Evolutionary conservation across 2,329 filamentous ascomycete genomes (phyloP).

Genomic region (Penicillium sp.): DNA sequence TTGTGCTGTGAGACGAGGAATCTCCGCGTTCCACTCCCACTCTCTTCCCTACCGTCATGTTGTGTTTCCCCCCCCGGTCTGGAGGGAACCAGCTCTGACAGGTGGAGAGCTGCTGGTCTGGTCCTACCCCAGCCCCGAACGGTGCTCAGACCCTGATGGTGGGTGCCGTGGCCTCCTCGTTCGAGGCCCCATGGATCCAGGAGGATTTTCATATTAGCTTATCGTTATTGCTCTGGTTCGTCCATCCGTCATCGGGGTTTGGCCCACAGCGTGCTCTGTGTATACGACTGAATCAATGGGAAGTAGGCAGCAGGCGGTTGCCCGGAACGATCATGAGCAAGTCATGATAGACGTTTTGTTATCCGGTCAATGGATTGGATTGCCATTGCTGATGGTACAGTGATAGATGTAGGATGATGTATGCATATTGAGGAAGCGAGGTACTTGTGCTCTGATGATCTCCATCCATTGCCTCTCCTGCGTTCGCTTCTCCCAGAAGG

Average conservation of each 20-base stretch:
- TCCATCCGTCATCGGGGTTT: background rate
- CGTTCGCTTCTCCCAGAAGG: background rate
- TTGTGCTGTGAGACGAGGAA: conserved; percentile 1
- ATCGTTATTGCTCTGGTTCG: background rate
- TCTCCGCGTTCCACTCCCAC: background rate
- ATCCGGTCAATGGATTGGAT: background rate
- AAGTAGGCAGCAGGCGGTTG: background rate
- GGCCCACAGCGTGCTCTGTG: background rate
- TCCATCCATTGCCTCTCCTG: background rate
- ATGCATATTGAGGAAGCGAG: background rate
- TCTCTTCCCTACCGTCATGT: too few relatives aligned
- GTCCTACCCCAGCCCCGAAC: conserved; percentile 6
- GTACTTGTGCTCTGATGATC: background rate
- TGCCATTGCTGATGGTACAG: background rate
- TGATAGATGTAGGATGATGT: background rate
- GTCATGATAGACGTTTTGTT: background rate
- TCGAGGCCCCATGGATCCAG: background rate
- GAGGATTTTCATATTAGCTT: background rate
- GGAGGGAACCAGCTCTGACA: background rate
- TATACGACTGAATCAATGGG: background rate
- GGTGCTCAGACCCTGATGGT: conserved; percentile 4
- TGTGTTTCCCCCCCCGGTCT: background rate
- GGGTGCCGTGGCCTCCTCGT: background rate
- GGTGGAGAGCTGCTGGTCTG: background rate
- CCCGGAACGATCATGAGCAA: background rate